These are phyloP conservation scores for Cercospora citrullina DNA, from an alignment of 2,329 filamentous ascomycete species.

Conservation along the genomic window DNA sequence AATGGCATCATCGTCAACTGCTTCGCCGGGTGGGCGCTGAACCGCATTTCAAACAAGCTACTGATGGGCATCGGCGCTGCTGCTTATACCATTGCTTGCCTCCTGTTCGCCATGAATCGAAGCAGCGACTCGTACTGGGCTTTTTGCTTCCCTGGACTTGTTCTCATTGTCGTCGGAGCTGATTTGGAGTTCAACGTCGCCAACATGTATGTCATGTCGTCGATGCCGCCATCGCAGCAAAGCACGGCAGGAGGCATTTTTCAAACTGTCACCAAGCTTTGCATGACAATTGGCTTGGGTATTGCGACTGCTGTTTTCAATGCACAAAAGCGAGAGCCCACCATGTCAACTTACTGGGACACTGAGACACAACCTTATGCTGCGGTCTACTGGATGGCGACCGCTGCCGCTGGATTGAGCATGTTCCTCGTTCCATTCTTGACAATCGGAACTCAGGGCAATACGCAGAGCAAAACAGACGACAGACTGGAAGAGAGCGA, in stretches of 20 bases:
- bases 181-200: slow-evolving; percentile 71
- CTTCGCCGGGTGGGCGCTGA: slow-evolving; percentile 61
- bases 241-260: slow-evolving; percentile 68
- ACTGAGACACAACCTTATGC: slow-evolving; percentile 51
- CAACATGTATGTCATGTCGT: slow-evolving; percentile 72
- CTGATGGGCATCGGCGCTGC: slow-evolving; percentile 57
- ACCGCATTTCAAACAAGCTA: slow-evolving; percentile 64
- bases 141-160: slow-evolving; percentile 62
- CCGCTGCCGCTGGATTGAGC: slow-evolving; percentile 47
- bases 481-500: neutral
- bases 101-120: slow-evolving; percentile 60
- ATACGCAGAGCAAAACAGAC: slow-evolving; percentile 22
- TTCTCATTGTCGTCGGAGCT: slow-evolving; percentile 64
- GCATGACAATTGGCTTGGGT: slow-evolving; percentile 60
- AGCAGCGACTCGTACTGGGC: slow-evolving; percentile 63
- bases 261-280: slow-evolving; percentile 64
- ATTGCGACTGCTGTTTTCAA: slow-evolving; percentile 63
- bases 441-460: slow-evolving; percentile 56
- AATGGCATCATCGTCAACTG: slow-evolving; percentile 64
- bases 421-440: slow-evolving; percentile 55
- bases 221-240: slow-evolving; percentile 62
- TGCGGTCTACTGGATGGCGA: slow-evolving; percentile 54
- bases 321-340: slow-evolving; percentile 41
- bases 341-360: slow-evolving; percentile 46
- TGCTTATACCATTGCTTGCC: slow-evolving; percentile 48